Evolutionary conservation across 441 rosid genomes (phyloP).

Genomic region (Mallotus repandus): DNA sequence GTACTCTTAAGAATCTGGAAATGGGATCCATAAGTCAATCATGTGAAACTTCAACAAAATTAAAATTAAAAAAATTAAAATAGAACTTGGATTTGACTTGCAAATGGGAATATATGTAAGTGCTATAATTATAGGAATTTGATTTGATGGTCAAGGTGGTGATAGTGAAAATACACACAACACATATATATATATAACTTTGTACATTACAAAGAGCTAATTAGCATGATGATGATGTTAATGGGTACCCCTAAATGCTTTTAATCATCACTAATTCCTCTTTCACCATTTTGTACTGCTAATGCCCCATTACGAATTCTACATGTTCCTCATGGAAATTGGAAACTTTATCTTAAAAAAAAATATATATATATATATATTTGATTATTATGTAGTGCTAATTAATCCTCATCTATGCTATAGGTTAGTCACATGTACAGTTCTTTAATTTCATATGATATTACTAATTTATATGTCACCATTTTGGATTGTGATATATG

Average conservation of each 20-base stretch:
- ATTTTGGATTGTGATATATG: too few species aligned
- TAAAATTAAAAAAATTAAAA: neutral
- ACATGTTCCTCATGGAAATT: neutral
- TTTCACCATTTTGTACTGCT: neutral
- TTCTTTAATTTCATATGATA: too few species aligned
- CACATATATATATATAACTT: neutral
- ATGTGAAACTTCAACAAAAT: neutral
- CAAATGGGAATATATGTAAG: neutral
- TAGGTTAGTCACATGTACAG: too few species aligned
- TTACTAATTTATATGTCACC: too few species aligned
- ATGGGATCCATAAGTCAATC: conserved; percentile 14
- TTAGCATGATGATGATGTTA: neutral
- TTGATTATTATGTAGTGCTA: too few species aligned
- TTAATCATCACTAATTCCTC: conserved; percentile 2
- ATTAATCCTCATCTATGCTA: too few species aligned
- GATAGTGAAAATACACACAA: neutral
- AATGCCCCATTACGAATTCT: neutral
- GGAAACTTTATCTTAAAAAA: neutral
- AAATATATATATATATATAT: too few species aligned
- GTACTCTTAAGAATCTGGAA: conserved; percentile 12
- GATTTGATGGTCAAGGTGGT: conserved; percentile 20
- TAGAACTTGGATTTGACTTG: conserved; percentile 13
- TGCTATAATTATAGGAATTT: neutral
- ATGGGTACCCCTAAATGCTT: neutral
- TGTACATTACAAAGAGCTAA: neutral